These are phyloP conservation scores for Clavispora carvajalis DNA, from an alignment of 805 yeast genomes.

Conservation along the genomic window DNA sequence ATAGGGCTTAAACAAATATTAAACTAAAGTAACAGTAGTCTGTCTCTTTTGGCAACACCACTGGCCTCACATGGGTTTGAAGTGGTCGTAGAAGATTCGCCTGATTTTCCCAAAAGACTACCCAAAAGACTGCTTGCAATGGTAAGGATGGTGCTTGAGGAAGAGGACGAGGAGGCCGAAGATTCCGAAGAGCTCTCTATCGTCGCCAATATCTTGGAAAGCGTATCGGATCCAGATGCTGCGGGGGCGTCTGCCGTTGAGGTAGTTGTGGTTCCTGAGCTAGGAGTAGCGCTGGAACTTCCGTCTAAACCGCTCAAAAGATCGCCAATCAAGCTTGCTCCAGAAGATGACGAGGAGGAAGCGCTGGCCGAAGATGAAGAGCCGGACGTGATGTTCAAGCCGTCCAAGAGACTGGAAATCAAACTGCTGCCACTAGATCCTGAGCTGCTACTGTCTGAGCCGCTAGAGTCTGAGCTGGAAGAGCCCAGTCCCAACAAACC, in stretches of 20 bases:
- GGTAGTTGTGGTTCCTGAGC: constrained; percentile 1
- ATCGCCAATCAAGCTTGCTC: background rate
- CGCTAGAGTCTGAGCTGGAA: constrained; percentile 9
- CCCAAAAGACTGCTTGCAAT: constrained; percentile 6
- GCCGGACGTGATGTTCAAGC: background rate
- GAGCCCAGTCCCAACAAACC: constrained; percentile 2
- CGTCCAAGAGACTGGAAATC: background rate
- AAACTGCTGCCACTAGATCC: background rate
- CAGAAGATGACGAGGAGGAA: background rate
- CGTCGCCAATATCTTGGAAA: background rate
- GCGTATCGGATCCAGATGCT: background rate
- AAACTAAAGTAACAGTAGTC: background rate
- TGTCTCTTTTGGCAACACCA: constrained; percentile 3
- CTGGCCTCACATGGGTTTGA: background rate
- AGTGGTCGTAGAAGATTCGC: constrained; percentile 3
- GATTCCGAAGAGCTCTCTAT: constrained; percentile 1
- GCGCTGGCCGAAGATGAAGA: background rate
- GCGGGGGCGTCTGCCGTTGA: background rate
- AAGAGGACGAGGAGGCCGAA: background rate
- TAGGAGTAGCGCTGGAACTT: background rate
- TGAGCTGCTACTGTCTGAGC: constrained; percentile 3
- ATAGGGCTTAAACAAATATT: background rate
- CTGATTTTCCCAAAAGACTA: constrained; percentile 6
- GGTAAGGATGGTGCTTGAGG: background rate
- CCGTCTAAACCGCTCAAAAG: background rate